Percentiles rank a stretch among this genome's conserved stretches.
phyloP scores from a whole-genome alignment of 2,329 filamentous ascomycete species.

The Phyllosticta ampelicida region DNA sequence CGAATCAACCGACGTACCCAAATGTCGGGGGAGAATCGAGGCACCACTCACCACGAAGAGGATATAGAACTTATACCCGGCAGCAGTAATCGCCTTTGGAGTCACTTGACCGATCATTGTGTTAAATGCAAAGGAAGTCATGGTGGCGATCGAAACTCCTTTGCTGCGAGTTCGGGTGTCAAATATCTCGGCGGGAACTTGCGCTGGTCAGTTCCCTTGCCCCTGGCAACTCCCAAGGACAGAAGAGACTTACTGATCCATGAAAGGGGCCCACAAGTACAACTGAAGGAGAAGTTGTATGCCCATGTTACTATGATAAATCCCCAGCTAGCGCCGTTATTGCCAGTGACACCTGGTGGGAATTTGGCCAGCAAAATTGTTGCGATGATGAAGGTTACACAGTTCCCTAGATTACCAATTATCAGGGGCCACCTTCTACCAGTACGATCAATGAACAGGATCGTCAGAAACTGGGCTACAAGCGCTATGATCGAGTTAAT shows the following conservation, averaged over 20 bases:
- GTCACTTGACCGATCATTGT: constrained; percentile 65
- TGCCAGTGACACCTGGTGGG: constrained; percentile 45
- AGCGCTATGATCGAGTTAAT: constrained; percentile 63
- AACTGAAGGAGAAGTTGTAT: constrained; percentile 68
- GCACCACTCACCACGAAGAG: constrained; percentile 43
- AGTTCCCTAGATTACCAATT: constrained; percentile 59
- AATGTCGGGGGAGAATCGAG: too few relatives aligned
- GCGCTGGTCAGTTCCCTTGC: neutral
- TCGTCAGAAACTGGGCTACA: constrained; percentile 56
- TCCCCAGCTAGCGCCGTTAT: constrained; percentile 52
- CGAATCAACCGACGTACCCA: neutral
- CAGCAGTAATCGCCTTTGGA: constrained; percentile 45
- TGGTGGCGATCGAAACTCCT: constrained; percentile 64
- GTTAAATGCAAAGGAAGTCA: constrained; percentile 65
- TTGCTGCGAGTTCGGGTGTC: constrained; percentile 65
- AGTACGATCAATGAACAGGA: constrained; percentile 56
- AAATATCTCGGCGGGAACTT: constrained; percentile 60
- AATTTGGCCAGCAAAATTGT: constrained; percentile 47
- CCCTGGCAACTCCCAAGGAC: constrained; percentile 44
- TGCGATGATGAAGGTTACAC: constrained; percentile 61
- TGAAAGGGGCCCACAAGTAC: constrained; percentile 57
- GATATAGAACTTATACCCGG: constrained; percentile 49
- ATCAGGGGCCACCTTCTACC: constrained; percentile 67
- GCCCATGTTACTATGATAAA: constrained; percentile 72
- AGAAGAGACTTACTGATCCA: constrained; percentile 33